Evolutionary conservation across 2,329 filamentous ascomycete genomes (phyloP).

Genomic region (Aspergillus ruber): DNA sequence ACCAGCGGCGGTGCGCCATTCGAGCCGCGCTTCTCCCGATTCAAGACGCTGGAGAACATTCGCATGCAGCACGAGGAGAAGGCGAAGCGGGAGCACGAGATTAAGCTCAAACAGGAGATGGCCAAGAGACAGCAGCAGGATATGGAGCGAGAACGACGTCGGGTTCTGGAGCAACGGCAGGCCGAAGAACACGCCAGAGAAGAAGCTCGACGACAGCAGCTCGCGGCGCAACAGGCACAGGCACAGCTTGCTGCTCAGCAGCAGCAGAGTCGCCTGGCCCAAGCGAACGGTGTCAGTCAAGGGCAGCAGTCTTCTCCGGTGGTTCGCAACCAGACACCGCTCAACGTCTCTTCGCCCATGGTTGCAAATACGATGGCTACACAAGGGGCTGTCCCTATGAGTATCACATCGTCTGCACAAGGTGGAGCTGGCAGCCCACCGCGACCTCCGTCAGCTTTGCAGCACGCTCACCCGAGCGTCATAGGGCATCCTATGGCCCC

Average conservation of each 20-base stretch:
- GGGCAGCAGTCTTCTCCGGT: constrained; percentile 42
- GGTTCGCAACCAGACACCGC: constrained; percentile 43
- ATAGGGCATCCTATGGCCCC: constrained; percentile 42
- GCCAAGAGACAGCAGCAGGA: constrained; percentile 43
- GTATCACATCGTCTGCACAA: constrained; percentile 38
- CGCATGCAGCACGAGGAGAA: constrained; percentile 70
- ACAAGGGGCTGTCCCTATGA: constrained; percentile 40
- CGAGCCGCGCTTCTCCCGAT: constrained; percentile 80
- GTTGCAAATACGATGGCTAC: constrained; percentile 33
- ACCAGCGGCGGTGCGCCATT: constrained; percentile 67
- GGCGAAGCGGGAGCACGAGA: constrained; percentile 43
- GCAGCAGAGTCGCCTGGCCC: constrained; percentile 47
- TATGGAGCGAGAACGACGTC: constrained; percentile 43
- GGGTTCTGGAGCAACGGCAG: constrained; percentile 38
- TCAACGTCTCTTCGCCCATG: constrained; percentile 40
- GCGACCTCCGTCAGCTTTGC: constrained; percentile 40
- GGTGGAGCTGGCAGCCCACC: constrained; percentile 40
- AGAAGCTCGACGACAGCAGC: constrained; percentile 32
- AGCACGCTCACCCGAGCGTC: constrained; percentile 41
- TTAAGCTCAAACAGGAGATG: constrained; percentile 45
- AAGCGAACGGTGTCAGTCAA: constrained; percentile 37
- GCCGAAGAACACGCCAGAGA: constrained; percentile 39
- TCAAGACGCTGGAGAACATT: constrained; percentile 85
- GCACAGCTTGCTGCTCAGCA: constrained; percentile 38
- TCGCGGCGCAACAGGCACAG: constrained; percentile 43